phyloP scores from a whole-genome alignment of 495 filamentous ascomycete genomes.

The Aspergillus campestris region DNA sequence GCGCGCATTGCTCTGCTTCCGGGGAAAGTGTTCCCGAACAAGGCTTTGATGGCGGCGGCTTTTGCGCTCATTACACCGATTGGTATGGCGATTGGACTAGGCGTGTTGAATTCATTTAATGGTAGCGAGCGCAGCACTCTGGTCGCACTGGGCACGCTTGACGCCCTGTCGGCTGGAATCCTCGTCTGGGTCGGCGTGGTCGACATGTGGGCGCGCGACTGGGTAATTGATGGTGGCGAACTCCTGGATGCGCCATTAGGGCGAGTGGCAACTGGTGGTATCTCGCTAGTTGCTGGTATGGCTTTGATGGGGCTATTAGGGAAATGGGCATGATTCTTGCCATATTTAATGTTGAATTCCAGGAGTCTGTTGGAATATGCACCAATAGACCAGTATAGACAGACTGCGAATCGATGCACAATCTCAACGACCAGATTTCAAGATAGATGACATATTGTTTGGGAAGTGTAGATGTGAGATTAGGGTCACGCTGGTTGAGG shows the following conservation, averaged over 20 bases:
- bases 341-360: background rate
- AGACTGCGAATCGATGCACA: background rate
- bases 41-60: slow-evolving; percentile 25
- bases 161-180: slow-evolving; percentile 40
- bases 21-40: slow-evolving; percentile 30
- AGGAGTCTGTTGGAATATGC: too few relatives aligned
- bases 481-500: too few relatives aligned
- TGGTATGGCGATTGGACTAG: slow-evolving; percentile 39
- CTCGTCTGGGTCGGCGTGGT: slow-evolving; percentile 39
- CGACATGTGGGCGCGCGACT: slow-evolving; percentile 39
- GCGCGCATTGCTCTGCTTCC: slow-evolving; percentile 66
- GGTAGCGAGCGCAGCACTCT: slow-evolving; percentile 26
- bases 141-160: slow-evolving; percentile 33
- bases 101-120: slow-evolving; percentile 34
- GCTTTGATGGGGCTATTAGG: slow-evolving; percentile 35
- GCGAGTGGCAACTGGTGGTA: slow-evolving; percentile 25
- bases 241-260: slow-evolving; percentile 26
- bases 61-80: slow-evolving; percentile 39
- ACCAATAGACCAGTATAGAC: too few relatives aligned
- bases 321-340: slow-evolving; percentile 37
- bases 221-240: slow-evolving; percentile 35
- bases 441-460: too few relatives aligned
- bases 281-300: slow-evolving; percentile 26
- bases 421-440: too few relatives aligned
- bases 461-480: too few relatives aligned